phyloP scores from a whole-genome alignment of 352 stramenopile species.

The Phytophthora constricta region DNA sequence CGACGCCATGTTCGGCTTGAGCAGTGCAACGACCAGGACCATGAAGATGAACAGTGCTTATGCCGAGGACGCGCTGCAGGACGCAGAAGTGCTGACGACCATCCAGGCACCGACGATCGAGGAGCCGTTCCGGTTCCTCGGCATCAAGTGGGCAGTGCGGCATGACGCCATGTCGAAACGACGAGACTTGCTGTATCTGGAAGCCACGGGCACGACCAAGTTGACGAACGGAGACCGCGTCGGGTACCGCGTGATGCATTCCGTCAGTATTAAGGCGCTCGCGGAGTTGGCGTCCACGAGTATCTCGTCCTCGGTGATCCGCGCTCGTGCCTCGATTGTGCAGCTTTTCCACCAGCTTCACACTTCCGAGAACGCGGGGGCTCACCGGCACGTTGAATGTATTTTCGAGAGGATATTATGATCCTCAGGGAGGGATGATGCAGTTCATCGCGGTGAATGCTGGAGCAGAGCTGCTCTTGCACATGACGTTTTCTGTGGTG shows the following conservation, averaged over 20 bases:
- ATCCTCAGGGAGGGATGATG: slow-evolving; percentile 60
- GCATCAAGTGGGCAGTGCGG: slow-evolving; percentile 61
- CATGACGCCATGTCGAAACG: slow-evolving; percentile 46
- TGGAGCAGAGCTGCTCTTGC: slow-evolving; percentile 50
- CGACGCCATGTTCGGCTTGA: slow-evolving; percentile 67
- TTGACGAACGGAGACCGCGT: slow-evolving; percentile 46
- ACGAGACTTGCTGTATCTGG: slow-evolving; percentile 64
- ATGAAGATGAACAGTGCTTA: slow-evolving; percentile 74
- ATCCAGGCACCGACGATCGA: slow-evolving; percentile 44
- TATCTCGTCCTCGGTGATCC: slow-evolving; percentile 45
- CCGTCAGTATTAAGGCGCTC: slow-evolving; percentile 63
- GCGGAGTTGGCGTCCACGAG: slow-evolving; percentile 38
- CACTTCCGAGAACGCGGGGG: slow-evolving; percentile 15
- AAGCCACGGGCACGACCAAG: slow-evolving; percentile 49
- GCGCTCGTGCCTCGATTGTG: slow-evolving; percentile 50
- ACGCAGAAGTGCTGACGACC: slow-evolving; percentile 50
- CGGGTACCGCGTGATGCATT: slow-evolving; percentile 72
- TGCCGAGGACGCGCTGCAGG: slow-evolving; percentile 41
- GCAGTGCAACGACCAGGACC: slow-evolving; percentile 50
- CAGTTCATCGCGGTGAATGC: slow-evolving; percentile 51
- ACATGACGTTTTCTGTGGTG: slow-evolving; percentile 42
- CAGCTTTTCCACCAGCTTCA: slow-evolving; percentile 55
- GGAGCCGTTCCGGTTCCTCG: slow-evolving; percentile 63
- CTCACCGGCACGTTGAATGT: slow-evolving; percentile 46
- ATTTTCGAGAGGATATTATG: slow-evolving; percentile 63